phyloP scores from a whole-genome alignment of 78 protist genomes.

The Chrysochromulina tobinii region DNA sequence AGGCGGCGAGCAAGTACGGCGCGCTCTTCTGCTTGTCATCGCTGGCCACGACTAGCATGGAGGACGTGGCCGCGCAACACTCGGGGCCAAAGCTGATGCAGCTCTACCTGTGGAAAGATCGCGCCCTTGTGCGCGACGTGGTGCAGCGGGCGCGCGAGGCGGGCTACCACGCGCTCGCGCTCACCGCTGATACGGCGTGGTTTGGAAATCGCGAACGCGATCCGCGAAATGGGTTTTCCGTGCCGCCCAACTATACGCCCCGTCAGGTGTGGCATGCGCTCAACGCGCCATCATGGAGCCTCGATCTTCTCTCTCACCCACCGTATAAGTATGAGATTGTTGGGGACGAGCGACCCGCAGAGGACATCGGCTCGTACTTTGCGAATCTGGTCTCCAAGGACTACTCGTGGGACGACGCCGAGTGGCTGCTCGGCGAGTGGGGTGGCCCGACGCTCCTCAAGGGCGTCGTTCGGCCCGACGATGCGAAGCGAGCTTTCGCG shows the following conservation, averaged over 20 bases:
- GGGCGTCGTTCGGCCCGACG: background rate
- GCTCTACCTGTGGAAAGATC: constrained; percentile 12
- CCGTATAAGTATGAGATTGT: background rate
- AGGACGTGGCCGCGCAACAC: background rate
- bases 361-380: background rate
- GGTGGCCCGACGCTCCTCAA: background rate
- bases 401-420: background rate
- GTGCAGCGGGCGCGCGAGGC: background rate
- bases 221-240: background rate
- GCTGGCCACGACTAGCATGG: background rate
- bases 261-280: background rate
- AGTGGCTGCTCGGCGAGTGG: constrained; percentile 6
- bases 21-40: background rate
- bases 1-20: background rate
- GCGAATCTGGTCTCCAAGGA: background rate
- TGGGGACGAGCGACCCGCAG: background rate
- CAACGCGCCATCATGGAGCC: background rate
- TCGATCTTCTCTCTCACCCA: background rate
- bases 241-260: background rate
- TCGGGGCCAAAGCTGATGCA: background rate
- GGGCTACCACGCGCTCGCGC: background rate
- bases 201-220: constrained; percentile 3
- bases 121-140: background rate
- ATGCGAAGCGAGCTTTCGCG: background rate
- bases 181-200: constrained; percentile 13